Conservation (phyloP, 2,329 filamentous ascomycete species). For the Blastomyces silverae region DNA sequence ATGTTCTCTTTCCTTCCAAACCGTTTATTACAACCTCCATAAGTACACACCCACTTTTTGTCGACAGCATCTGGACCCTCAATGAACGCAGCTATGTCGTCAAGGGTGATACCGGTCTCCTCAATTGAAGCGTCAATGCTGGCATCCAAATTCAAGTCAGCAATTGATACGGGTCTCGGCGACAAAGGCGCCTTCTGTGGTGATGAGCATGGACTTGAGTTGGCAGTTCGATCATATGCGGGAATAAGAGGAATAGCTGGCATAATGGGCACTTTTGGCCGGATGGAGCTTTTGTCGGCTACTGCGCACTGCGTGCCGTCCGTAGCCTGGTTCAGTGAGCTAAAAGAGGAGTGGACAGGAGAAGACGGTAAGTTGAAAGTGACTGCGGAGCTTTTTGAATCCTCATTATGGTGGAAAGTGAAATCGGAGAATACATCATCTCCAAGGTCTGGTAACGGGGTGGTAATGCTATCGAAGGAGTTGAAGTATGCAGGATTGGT, state of each 20-base stretch:
- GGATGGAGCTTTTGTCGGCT: not conserved
- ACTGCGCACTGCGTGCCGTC: constrained; percentile 34
- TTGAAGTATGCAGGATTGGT: constrained; percentile 46
- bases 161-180: constrained; percentile 40
- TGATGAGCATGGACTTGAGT: constrained; percentile 22
- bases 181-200: constrained; percentile 37
- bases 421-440: constrained; percentile 21
- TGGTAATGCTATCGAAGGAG: constrained; percentile 50
- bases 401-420: constrained; percentile 16
- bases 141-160: constrained; percentile 47
- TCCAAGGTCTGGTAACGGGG: constrained; percentile 35
- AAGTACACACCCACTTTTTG: constrained; percentile 73
- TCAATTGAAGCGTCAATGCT: constrained; percentile 57
- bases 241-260: constrained; percentile 26
- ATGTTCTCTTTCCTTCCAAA: constrained; percentile 99
- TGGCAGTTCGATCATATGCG: constrained; percentile 20
- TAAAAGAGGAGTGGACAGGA: constrained; percentile 46
- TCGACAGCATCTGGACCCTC: constrained; percentile 64
- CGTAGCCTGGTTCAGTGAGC: constrained; percentile 49
- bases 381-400: constrained; percentile 26
- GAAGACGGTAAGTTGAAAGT: constrained; percentile 29
- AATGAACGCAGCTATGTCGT: constrained; percentile 74
- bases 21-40: constrained; percentile 70
- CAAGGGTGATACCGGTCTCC: constrained; percentile 77
- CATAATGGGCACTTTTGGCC: constrained; percentile 30